These are phyloP conservation scores for Colletotrichum sp. DNA, from an alignment of 2,329 filamentous ascomycete genomes.

Conservation along the genomic window DNA sequence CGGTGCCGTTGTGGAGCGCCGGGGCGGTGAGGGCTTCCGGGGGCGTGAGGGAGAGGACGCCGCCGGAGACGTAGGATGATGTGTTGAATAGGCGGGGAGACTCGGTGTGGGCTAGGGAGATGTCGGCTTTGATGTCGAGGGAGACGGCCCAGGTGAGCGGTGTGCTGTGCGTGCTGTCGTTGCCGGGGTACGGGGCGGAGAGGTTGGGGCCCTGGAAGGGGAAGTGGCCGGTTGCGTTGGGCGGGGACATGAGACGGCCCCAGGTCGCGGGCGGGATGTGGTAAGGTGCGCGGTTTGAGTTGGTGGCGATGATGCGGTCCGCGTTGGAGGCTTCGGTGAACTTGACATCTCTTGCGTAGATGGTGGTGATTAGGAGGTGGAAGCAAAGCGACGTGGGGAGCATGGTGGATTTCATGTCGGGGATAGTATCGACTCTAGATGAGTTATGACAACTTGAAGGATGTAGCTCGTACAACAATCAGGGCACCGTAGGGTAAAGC, in stretches of 20 bases:
- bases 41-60: neutral
- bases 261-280: neutral
- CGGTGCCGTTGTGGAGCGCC: neutral
- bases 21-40: neutral
- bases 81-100: neutral
- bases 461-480: too few relatives aligned
- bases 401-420: neutral
- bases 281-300: neutral
- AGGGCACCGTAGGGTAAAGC: accelerated
- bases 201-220: neutral
- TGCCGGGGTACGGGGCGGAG: neutral
- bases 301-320: neutral
- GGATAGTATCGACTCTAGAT: accelerated
- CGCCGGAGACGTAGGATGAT: neutral
- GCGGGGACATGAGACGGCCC: neutral
- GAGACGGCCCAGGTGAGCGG: neutral
- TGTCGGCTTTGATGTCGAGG: neutral
- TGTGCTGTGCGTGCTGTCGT: neutral
- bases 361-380: neutral
- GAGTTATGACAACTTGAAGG: neutral
- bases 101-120: neutral
- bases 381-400: accelerated
- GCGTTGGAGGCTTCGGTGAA: neutral
- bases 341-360: neutral
- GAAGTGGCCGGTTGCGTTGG: neutral